A percentile compares a stretch with the other conserved stretches of the same genome.
These are phyloP conservation scores for Phylloporus arenicola DNA, from an alignment of 768 basidiomycete genomes.

Conservation along the genomic window DNA sequence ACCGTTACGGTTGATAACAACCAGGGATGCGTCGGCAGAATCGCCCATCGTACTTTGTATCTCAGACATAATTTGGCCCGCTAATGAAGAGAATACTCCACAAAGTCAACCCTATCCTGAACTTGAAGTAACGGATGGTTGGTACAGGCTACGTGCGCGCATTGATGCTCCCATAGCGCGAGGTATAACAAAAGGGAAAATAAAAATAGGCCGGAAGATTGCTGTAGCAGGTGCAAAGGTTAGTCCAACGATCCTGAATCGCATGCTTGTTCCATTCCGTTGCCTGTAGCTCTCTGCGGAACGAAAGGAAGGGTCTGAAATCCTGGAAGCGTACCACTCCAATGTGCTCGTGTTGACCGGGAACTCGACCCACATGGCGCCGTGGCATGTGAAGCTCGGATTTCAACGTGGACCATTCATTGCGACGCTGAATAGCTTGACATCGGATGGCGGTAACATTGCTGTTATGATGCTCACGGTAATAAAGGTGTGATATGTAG, in stretches of 20 bases:
- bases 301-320: slow-evolving; percentile 72
- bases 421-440: slow-evolving; percentile 73
- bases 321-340: slow-evolving; percentile 72
- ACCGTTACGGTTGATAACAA: slow-evolving; percentile 71
- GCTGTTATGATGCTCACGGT: slow-evolving; percentile 71
- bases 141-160: slow-evolving; percentile 81
- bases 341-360: slow-evolving; percentile 65
- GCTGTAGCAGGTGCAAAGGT: slow-evolving; percentile 77
- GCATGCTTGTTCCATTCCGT: not conserved
- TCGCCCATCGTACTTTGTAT: slow-evolving; percentile 84
- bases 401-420: slow-evolving; percentile 63
- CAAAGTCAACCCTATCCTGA: slow-evolving; percentile 43
- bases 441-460: slow-evolving; percentile 75
- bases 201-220: slow-evolving; percentile 80
- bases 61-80: slow-evolving; percentile 60
- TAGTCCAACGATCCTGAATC: slow-evolving; percentile 19
- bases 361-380: slow-evolving; percentile 80
- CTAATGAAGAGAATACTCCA: slow-evolving; percentile 35
- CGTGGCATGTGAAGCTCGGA: slow-evolving; percentile 88
- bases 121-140: slow-evolving; percentile 94
- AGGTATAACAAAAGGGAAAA: slow-evolving; percentile 59
- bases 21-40: slow-evolving; percentile 75
- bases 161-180: slow-evolving; percentile 70
- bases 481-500: slow-evolving; percentile 44
- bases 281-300: slow-evolving; percentile 56